Evolutionary conservation across 106 monocot genomes (phyloP), one percentile per base, ranked within the genome.

Genomic region (Dactylorhiza incarnata): DNA sequence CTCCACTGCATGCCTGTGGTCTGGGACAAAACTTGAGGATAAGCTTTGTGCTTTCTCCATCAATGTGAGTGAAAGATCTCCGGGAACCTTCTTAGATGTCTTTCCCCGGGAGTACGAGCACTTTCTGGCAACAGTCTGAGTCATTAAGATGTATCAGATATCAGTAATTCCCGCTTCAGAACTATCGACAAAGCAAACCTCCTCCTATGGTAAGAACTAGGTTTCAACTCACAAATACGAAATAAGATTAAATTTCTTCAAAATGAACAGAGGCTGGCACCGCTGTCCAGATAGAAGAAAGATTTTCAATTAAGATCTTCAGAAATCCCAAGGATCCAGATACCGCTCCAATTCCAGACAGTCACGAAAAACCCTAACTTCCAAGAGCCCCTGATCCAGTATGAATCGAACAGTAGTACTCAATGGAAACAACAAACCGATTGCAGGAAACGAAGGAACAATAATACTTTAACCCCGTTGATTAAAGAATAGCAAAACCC

Each of bases 41-140:
- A 76, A 74, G 19, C 73, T 85, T 29, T 83, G 81, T 17, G 50
- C 29, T 77, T 83, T 89, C 7, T 81, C 89, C 86, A 83, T 86
- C 81, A 83, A 74, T 62, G 78, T 47, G 20, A 77, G 67, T 6
- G 76, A 78, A 9, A 75, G 46, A 75, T 59, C 55, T 1, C 52
- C 70, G 58, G 74, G 78, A 70, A 19, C 56, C 63, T 24, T 78
- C 62, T 78, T 78, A 45, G 53, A 55, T 6, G 63, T 54, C 69
- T 75, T 83, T 48, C 75, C 49, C 14, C 70, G 73, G 19, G 83
- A 72, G 75, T 61, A 78, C 22, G 82, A 71, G 73, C 69, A 78
- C 75, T 85, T 78, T 67, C 79, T 52, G 5, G 83, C 37, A 76
- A 85, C 73, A 48, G 82, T 79, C 20, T 75, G 79, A 26, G 79